Base-by-base conservation (phyloP, 2,329 filamentous ascomycete genomes). In the Aspergillus ibericus region DNA sequence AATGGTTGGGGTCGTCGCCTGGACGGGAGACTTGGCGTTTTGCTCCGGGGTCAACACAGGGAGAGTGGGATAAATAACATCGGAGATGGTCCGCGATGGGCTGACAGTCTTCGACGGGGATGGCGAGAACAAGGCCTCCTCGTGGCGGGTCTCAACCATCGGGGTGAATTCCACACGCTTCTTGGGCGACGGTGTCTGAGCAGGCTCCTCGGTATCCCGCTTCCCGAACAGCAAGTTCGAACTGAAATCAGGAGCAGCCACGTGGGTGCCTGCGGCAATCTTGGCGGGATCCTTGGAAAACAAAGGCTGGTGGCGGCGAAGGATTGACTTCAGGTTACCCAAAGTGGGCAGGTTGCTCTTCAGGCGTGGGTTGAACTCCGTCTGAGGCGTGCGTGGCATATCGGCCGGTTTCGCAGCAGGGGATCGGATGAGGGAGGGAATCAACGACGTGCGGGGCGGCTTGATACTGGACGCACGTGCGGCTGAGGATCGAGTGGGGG, bases 151-250 rank as follows among this genome's bases (percentile, higher is more conserved):
- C 62, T 90, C 83, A 35, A 88, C 87, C 60, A 86, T 87, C 0
- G 88, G 88, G 0, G 89, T 92, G 68, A 96, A 96, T 52, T 90
- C 87, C 35, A 96, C 91, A 56, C 85, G 88, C 78, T 96, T 96
- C 73, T 87, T 90, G 22, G 87, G 83, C 32, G 87, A 87, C 7
- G 89, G 89, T 1, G 89, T 91, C 5, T 85, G 87, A 16, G 81
- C 68, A 5, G 67, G 59, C 18, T 71, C 71, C 22, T 66, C 61
- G 32, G 53, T 57, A 16, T 69, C 66, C 18, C 67, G 68, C 12
- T 74, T 63, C 40, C 66, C 70, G 32, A 87, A 71, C 20, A 81
- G 77, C 66, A 85, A 86, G 32, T 85, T 80, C 12, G 82, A 71
- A 40, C 75, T 72, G 64, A 76, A 77, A 46, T 74, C 70, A 16